Conservation (phyloP, 345 rosid genomes). For the Jatropha curcas region DNA sequence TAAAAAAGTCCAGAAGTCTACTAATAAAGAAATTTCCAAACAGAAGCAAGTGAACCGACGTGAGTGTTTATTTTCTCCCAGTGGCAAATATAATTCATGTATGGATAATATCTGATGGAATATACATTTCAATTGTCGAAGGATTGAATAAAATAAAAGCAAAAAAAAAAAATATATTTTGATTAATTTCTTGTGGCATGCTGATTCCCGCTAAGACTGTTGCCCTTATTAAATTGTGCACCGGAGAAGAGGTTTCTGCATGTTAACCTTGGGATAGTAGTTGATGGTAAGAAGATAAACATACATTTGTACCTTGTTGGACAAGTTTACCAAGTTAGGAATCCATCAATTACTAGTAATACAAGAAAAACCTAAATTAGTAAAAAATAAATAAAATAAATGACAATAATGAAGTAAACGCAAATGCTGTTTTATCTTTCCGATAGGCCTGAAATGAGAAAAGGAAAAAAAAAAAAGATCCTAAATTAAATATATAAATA, state of each 20-base stretch:
- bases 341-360: too few species aligned
- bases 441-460: too few species aligned
- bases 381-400: too few species aligned
- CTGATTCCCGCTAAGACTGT: background rate
- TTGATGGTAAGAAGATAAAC: too few species aligned
- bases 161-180: background rate
- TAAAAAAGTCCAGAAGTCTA: conserved; percentile 12
- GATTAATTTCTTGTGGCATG: background rate
- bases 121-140: background rate
- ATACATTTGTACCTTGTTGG: too few species aligned
- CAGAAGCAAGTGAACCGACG: conserved; percentile 10
- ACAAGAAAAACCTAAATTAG: too few species aligned
- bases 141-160: background rate
- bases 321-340: too few species aligned
- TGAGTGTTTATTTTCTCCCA: conserved; percentile 14
- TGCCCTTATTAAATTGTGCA: background rate
- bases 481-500: too few species aligned
- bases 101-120: background rate
- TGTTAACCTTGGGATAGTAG: too few species aligned
- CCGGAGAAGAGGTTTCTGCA: background rate
- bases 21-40: conserved; percentile 12
- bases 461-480: too few species aligned
- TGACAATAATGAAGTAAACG: too few species aligned
- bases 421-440: too few species aligned
- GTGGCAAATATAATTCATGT: background rate